Evolutionary conservation across 371 early-diverging fungal species (phyloP).

Genomic region (Rhizopus stolonifer): DNA sequence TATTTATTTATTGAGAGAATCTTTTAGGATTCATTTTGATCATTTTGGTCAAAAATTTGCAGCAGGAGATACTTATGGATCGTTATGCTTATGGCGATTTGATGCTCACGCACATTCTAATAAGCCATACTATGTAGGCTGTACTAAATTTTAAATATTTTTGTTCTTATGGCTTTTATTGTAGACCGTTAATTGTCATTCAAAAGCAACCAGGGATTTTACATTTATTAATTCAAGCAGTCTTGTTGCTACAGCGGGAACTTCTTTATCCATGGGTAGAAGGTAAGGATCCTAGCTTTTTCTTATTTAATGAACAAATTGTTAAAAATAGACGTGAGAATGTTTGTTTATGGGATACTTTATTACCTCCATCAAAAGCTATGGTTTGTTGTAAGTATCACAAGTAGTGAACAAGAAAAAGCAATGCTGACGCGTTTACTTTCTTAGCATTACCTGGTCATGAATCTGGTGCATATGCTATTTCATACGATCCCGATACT

Average conservation of each 20-base stretch:
- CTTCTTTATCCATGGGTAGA: conserved; percentile 55
- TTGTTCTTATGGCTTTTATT: neutral
- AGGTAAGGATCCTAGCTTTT: conserved; percentile 37
- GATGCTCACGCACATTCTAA: conserved; percentile 66
- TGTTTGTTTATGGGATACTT: conserved; percentile 77
- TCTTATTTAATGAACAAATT: neutral
- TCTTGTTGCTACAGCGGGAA: conserved; percentile 74
- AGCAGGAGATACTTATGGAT: conserved; percentile 68
- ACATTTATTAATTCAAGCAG: conserved; percentile 71
- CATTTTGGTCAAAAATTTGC: conserved; percentile 78
- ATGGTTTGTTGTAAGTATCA: conserved; percentile 54
- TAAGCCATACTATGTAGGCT: conserved; percentile 54
- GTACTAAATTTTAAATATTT: neutral
- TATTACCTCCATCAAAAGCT: conserved; percentile 64
- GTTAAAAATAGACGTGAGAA: conserved; percentile 43
- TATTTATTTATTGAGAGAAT: neutral
- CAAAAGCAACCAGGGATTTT: conserved; percentile 71
- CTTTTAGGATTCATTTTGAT: conserved; percentile 62
- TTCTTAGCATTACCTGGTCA: conserved; percentile 43
- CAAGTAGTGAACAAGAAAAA: neutral
- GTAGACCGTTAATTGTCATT: conserved; percentile 57
- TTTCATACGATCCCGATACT: conserved; percentile 62
- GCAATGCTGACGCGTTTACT: neutral
- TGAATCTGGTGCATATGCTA: conserved; percentile 65
- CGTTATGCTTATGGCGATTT: conserved; percentile 71